Base-by-base conservation (phyloP, 1,284 basidiomycete species). In the Fomitopsis palustris region DNA sequence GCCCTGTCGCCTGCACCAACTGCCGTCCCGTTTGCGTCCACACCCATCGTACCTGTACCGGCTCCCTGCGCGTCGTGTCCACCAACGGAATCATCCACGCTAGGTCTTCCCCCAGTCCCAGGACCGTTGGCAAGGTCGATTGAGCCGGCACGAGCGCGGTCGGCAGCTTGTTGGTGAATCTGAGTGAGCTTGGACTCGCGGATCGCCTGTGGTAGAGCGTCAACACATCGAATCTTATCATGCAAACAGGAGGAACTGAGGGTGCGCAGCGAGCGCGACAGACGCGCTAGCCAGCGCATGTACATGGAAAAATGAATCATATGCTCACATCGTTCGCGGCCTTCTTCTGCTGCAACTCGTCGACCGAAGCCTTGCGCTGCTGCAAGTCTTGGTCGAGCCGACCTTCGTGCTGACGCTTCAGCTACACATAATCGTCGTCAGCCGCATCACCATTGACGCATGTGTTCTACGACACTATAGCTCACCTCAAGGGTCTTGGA, bases 401-500 rank as follows among this genome's bases (percentile, higher is more conserved):
- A 16, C 61, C 55, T 56, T 69, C 67, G 60, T 72, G 66, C 61
- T 71, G 66, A 10, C 64, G 63, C 61, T 68, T 68, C 52, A 70
- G 59, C 70, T 72, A 57, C 27, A 17, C 21, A 33, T 10, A 6
- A 33, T 42, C 9, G n/a, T 37, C 35, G 21, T 38, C 54, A 14
- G 54, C 37, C n/a, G n/a, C n/a, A n/a, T n/a, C n/a, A n/a, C n/a
- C n/a, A n/a, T n/a, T n/a, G n/a, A n/a, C n/a, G n/a, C n/a, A n/a
- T n/a, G n/a, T n/a, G n/a, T n/a, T n/a, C n/a, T n/a, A n/a, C n/a
- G n/a, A n/a, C n/a, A n/a, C n/a, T n/a, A 53, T 56, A 43, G 71
- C 75, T 47, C 66, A 79, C 83, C 68, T 79, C 70, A 35, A 79
- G 67, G 33, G 81, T 76, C 54, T 76, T 74, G 64, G 79, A 74